A percentile compares a stretch with the other conserved stretches of the same genome.
These are phyloP conservation scores for Reutealis trisperma DNA, from an alignment of 345 rosid genomes.

Conservation along the genomic window DNA sequence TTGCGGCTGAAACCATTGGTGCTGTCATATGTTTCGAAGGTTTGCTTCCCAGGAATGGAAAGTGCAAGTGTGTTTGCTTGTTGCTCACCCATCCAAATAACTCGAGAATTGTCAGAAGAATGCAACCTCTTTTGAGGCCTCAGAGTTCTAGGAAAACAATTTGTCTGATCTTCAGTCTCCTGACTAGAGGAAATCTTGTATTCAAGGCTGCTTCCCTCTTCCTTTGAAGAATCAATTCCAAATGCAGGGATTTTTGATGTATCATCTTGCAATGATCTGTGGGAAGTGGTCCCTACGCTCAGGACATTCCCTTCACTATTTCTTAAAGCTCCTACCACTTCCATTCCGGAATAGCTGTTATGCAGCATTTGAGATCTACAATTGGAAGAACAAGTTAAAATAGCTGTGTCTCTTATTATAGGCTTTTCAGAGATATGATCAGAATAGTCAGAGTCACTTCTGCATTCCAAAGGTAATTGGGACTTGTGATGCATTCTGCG, in stretches of 20 bases:
- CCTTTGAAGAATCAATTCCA: conserved; percentile 32
- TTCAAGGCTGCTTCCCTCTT: conserved; percentile 26
- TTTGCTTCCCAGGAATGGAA: conserved; percentile 28
- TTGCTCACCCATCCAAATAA: conserved; percentile 19
- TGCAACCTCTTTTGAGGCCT: conserved; percentile 34
- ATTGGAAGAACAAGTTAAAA: conserved; percentile 36
- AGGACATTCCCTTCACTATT: conserved; percentile 75
- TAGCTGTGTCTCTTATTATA: conserved; percentile 32
- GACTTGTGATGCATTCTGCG: conserved; percentile 57
- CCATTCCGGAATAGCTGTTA: conserved; percentile 30
- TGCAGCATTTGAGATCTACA: conserved; percentile 40
- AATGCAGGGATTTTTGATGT: conserved; percentile 20
- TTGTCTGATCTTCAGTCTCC: conserved; percentile 38
- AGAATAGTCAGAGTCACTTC: conserved; percentile 46
- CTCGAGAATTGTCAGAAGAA: conserved; percentile 23
- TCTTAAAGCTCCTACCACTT: conserved; percentile 56
- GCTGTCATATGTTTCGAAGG: conserved; percentile 25
- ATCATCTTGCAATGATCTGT: conserved; percentile 37
- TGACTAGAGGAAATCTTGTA: conserved; percentile 19
- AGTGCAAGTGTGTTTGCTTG: conserved; percentile 36
- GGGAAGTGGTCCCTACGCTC: conserved; percentile 48
- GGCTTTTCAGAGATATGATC: conserved; percentile 51
- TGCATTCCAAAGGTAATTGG: conserved; percentile 34
- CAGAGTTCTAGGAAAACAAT: conserved; percentile 44
- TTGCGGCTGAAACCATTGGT: conserved; percentile 27